Base-by-base conservation (phyloP, 2,329 filamentous ascomycete genomes). In the Cephalotrichum gorgonifer region DNA sequence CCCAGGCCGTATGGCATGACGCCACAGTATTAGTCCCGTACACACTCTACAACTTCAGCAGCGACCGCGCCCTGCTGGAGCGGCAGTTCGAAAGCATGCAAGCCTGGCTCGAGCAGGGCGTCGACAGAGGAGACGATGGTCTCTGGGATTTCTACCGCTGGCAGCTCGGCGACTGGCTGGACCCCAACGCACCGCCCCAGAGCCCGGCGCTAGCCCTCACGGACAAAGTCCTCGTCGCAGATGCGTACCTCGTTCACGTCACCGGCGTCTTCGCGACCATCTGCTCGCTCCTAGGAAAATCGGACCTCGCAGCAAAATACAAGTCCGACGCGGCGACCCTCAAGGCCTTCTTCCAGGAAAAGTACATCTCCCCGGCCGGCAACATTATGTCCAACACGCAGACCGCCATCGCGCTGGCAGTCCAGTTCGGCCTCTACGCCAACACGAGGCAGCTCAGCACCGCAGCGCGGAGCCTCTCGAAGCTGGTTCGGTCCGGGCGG, bases 131-230 rank as follows among this genome's bases (percentile, higher is more conserved):
- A 44, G 49, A 49, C 0, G 61, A 58, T 6, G 64, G 66, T 2
- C 58, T 75, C 1, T 75, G 72, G 72, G 56, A 65, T 43, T 59
- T 58, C 5, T 55, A 53, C 22, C 50, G 50, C 12, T 60, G 60
- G 41, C 70, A 74, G 50, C 64, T 64, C 31, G 63, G 69, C 27
- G 73, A 75, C 52, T 75, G 72, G 72, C 62, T 75, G 2, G 72
- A 74, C 47, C 73, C 73, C 0, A 62, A 62, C 3, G 64, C 72
- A 1, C 71, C 72, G 0, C 60, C 65, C 0, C 59, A 69, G 1
- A 54, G 64, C 8, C 64, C 72, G 0, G 64, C 60, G 2, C 56
- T 56, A 15, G 69, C 68, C 0, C 65, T 62, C 0, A 74, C 72
- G 0, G 59, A 67, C 35, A 57, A 62, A 0, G 58, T 60, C 3